Conservation (phyloP, 1,139 yeast genomes). For the Pichia sp. region DNA sequence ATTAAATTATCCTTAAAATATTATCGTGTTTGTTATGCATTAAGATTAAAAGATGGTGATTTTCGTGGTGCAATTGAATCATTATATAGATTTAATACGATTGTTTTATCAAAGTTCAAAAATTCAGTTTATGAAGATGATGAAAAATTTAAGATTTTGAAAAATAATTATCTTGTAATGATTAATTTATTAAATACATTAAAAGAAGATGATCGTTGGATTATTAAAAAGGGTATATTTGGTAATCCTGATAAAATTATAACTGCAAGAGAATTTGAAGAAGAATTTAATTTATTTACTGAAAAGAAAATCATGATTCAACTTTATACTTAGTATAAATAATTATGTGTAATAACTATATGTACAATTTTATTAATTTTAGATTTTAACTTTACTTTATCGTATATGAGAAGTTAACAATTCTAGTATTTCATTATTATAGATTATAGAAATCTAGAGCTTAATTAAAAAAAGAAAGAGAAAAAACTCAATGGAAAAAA, state of each 20-base stretch:
- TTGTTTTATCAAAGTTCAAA: slow-evolving; percentile 21
- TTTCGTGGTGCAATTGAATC: slow-evolving; percentile 54
- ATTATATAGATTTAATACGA: slow-evolving; percentile 46
- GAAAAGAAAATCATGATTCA: background rate
- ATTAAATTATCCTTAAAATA: slow-evolving; percentile 34
- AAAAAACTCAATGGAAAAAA: no score
- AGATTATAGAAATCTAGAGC: no score
- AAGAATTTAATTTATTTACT: slow-evolving; percentile 17
- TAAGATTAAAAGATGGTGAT: slow-evolving; percentile 44
- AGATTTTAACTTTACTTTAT: no score
- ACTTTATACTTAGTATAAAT: no score
- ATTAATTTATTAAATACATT: slow-evolving; percentile 44
- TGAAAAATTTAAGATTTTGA: slow-evolving; percentile 1
- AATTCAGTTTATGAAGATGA: background rate
- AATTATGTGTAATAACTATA: no score
- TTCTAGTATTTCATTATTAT: no score
- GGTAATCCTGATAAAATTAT: slow-evolving; percentile 16
- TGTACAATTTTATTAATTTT: no score
- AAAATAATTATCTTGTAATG: slow-evolving; percentile 38
- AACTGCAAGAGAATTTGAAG: slow-evolving; percentile 18
- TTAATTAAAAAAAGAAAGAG: no score
- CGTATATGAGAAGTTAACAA: no score
- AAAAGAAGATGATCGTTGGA: slow-evolving; percentile 35
- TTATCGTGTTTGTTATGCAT: slow-evolving; percentile 50
- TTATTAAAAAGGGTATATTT: slow-evolving; percentile 16